phyloP scores from a whole-genome alignment of 192 early-diverging fungal genomes.

The Backusella australiensis region DNA sequence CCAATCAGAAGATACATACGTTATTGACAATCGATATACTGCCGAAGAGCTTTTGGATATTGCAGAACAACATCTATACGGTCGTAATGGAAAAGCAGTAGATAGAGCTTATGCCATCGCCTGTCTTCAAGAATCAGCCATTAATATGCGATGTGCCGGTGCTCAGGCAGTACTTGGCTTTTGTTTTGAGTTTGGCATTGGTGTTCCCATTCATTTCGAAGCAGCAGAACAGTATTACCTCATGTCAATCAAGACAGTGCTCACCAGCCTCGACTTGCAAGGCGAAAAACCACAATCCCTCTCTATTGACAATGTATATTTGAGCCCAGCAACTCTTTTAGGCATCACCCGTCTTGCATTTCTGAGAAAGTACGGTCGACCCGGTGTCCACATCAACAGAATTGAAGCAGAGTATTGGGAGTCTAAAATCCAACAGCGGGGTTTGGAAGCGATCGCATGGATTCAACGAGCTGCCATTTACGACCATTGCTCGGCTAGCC shows the following conservation, averaged over 20 bases:
- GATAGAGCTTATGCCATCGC: constrained; percentile 13
- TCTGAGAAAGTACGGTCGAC: constrained; percentile 77
- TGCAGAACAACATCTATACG: constrained; percentile 23
- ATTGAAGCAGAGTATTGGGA: constrained; percentile 81
- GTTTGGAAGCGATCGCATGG: constrained; percentile 60
- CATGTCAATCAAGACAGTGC: constrained; percentile 43
- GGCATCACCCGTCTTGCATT: constrained; percentile 68
- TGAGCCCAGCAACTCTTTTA: constrained; percentile 49
- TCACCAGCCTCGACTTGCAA: neutral
- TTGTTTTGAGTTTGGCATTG: constrained; percentile 85
- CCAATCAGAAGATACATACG: constrained; percentile 15
- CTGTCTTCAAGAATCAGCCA: constrained; percentile 35
- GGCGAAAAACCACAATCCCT: neutral
- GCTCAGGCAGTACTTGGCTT: constrained; percentile 73
- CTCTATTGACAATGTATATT: neutral
- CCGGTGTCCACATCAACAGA: constrained; percentile 73
- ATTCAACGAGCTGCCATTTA: constrained; percentile 55
- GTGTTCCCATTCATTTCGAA: constrained; percentile 58
- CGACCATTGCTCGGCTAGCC: constrained; percentile 51
- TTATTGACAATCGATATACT: neutral
- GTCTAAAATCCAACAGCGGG: constrained; percentile 55
- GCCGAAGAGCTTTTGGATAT: constrained; percentile 18
- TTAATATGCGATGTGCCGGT: constrained; percentile 35
- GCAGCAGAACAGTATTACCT: constrained; percentile 68
- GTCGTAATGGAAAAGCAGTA: constrained; percentile 22